Evolutionary conservation across 2,329 filamentous ascomycete genomes (phyloP), one percentile per base, ranked within the genome.

Genomic region (Arthrobotrys musiformis): DNA sequence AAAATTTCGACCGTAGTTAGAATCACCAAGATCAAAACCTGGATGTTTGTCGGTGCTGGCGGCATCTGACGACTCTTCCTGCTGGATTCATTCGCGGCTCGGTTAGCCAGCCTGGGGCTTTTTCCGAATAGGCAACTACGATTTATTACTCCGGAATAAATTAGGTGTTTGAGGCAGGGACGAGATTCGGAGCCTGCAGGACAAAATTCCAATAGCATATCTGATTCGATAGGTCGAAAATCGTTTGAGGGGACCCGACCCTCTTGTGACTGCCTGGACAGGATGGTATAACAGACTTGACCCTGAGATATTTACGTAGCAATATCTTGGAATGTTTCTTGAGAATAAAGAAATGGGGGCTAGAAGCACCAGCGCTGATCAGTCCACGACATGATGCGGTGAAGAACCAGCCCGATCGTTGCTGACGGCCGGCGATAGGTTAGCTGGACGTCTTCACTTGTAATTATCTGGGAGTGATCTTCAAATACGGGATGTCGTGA

Each of bases 121-220:
- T 42, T 33, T 52, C 42, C 13, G 50, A 73, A 73, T 73, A 73
- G 69, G 69, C 69, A 73, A 60, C 69, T 73, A 66, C 48, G 33
- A 37, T 60, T n/a, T 28, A 50, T 63, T 42, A 26, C 58, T 56
- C 58, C 58, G 54, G 54, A 62, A 72, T 58, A 56, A 46, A 64
- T 58, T 46, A 63, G 33, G 15, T 58, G 68, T 72, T 72, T 63
- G 68, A 58, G 44, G 33, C 28, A 66, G 69, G 61, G 60, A 66
- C 48, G 40, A 42, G 42, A 66, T 42, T 62, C n/a, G 40, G 19
- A 24, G 33, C 54, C 40, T 58, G 54, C 54, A 37, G 50, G 50
- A 11, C 30, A 15, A 64, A 37, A 62, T 26, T 24, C 56, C 26
- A 70, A 44, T 19, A 19, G 40, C 40, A 50, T 50, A 46, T 70